Evolutionary conservation across 768 basidiomycete species (phyloP), one percentile per base, ranked within the genome.

Genomic region (Suillus hirtellus): DNA sequence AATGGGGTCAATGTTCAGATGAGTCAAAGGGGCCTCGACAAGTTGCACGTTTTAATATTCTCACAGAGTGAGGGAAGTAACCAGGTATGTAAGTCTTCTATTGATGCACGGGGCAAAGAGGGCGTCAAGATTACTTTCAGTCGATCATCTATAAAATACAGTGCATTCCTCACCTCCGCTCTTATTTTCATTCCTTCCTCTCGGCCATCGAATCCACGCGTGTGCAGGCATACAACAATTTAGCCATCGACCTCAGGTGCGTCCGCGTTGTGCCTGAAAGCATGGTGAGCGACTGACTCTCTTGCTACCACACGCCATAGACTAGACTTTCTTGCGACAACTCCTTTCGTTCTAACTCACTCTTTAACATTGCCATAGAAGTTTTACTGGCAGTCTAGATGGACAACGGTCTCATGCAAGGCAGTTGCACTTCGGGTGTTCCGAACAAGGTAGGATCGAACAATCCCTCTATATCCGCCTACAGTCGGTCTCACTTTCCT

Each of bases 61-160:
- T 69, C 69, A 69, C 53, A 52, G 49, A 64, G 64, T 49, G 46
- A 63, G 60, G 74, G 64, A 55, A 50, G 64, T 67, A 66, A 68
- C 66, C 73, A 59, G 62, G 66, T 63, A 60, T 60, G 66, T 43
- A 59, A 68, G 67, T 68, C 75, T 71, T 75, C 61, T 38, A 42
- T 58, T 58, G 53, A 59, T 35, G n/a, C 54, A 55, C 61, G 61
- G 70, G 27, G 60, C 62, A 63, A 61, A 61, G 42, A 27, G 53
- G 56, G 56, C 56, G 56, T 27, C 40, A 58, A 60, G 60, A 60
- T 60, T 58, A 60, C 56, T 60, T 34, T 35, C 54, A 53, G 49
- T 24, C 53, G 55, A n/a, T 40, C 38, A 21, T 68, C 60, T 65
- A 73, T 73, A 75, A 75, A 72, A 53, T 59, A 59, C 31, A 31